Percentiles rank a stretch among this genome's conserved stretches.
phyloP scores from a whole-genome alignment of 2,329 filamentous ascomycete species.

The Nothophoma quercina region DNA sequence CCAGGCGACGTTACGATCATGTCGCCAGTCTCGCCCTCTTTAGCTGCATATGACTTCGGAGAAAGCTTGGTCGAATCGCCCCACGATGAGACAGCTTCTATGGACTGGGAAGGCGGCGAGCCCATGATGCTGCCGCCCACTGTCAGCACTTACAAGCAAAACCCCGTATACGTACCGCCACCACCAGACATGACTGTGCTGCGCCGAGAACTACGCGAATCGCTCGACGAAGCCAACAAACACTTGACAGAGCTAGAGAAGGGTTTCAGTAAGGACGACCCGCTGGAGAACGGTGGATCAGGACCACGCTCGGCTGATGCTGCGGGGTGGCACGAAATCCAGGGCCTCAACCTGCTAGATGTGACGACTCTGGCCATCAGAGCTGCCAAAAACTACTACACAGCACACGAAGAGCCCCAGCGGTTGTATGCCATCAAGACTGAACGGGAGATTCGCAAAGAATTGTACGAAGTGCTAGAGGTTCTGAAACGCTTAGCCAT shows the following conservation, averaged over 20 bases:
- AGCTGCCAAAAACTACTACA: constrained; percentile 96
- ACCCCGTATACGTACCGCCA: constrained; percentile 80
- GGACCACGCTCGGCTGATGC: constrained; percentile 44
- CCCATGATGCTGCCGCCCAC: constrained; percentile 92
- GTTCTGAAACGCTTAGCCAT: constrained; percentile 90
- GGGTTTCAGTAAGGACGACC: constrained; percentile 29
- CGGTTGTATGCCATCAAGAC: constrained; percentile 85
- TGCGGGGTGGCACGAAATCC: constrained; percentile 82
- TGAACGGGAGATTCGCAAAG: constrained; percentile 83
- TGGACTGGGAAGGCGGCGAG: constrained; percentile 67
- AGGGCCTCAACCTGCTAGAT: constrained; percentile 91
- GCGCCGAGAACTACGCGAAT: constrained; percentile 71
- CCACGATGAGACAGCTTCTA: constrained; percentile 58
- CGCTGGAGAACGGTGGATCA: constrained; percentile 16
- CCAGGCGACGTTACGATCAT: constrained; percentile 39
- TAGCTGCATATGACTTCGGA: constrained; percentile 38
- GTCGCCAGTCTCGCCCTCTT: constrained; percentile 33
- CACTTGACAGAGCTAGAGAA: constrained; percentile 68
- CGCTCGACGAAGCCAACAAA: constrained; percentile 73
- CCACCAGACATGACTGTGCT: constrained; percentile 84
- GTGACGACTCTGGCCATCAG: constrained; percentile 94
- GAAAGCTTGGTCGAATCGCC: constrained; percentile 61
- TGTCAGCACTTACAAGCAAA: constrained; percentile 91
- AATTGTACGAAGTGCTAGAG: constrained; percentile 86
- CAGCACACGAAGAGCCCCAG: constrained; percentile 85